Evolutionary conservation across 768 basidiomycete genomes (phyloP), one percentile per base, ranked within the genome.

Genomic region (Chiua virens): DNA sequence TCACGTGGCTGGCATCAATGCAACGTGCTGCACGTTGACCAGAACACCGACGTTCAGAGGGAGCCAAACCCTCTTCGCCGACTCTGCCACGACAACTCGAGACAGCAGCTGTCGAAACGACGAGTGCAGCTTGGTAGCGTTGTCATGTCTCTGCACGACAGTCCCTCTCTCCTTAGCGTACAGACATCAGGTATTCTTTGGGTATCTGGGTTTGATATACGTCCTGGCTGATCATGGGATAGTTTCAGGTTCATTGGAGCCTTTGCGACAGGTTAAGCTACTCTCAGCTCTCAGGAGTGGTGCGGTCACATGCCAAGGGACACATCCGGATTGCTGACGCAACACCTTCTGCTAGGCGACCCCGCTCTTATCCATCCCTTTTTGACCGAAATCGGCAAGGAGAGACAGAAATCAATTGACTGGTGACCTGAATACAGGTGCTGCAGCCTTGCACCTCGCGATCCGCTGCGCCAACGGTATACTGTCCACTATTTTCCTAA

Each of bases 321-420:
- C 20, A 27, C 17, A 21, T 9, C 8, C 22, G 14, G 25, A 35
- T 17, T n/a, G 27, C 45, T 53, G 32, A 43, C 41, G 14, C 22
- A 42, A 44, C 23, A 9, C 20, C 18, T 14, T 7, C 3, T 51
- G 89, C 3, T 52, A 89, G 89, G 89, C 27, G 87, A 92, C 57
- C 85, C 87, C 0, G 79, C 87, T 7, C 73, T 80, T 13, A 88
- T 92, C n/a, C 87, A 89, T 57, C 87, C 89, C 1, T 87, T 91
- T 60, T 75, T 92, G n/a, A 61, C 82, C 1, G 88, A 89, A 64
- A 86, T 92, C 36, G 75, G 78, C 44, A 86, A 83, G 64, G 83
- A 87, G 57, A 79, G 73, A 49, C 79, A 81, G 5, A 75, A 67
- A 22, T 77, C 79, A 20, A 49, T 63, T 0, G 81, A 79, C 18